Evolutionary conservation across 1,139 yeast genomes (phyloP).

Genomic region (Pichia sp.): DNA sequence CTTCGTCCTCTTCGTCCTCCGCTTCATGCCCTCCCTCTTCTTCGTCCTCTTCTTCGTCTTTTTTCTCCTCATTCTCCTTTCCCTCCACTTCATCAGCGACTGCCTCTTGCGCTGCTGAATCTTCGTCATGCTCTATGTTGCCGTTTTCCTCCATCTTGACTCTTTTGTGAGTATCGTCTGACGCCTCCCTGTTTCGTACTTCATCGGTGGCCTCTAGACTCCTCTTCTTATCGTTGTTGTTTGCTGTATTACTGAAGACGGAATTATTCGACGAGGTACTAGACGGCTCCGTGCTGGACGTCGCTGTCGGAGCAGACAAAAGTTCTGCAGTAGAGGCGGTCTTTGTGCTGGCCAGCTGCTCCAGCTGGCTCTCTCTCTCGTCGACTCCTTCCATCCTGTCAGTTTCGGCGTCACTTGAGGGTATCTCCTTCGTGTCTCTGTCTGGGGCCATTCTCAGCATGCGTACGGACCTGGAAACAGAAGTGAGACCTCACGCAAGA

Average conservation of each 20-base stretch:
- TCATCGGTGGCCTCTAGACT: neutral
- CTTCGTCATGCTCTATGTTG: constrained; percentile 2
- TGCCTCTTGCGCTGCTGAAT: constrained; percentile 16
- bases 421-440: constrained; percentile 9
- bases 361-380: constrained; percentile 36
- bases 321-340: neutral
- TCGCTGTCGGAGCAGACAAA: neutral
- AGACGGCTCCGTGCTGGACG: neutral
- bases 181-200: constrained; percentile 8
- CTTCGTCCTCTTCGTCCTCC: constrained; percentile 6
- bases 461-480: neutral
- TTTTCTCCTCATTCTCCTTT: constrained; percentile 10
- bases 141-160: constrained; percentile 3
- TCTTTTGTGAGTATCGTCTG: constrained; percentile 6
- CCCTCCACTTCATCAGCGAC: constrained; percentile 43
- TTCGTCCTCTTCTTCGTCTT: constrained; percentile 6
- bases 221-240: constrained; percentile 7
- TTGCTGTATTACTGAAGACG: neutral
- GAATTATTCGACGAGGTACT: neutral
- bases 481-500: neutral
- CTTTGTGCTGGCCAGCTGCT: constrained; percentile 28
- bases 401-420: constrained; percentile 73
- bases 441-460: constrained; percentile 35
- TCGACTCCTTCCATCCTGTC: constrained; percentile 60
- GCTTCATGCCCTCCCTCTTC: constrained; percentile 9